These are phyloP conservation scores for Neocucurbitaria cava DNA, from an alignment of 2,329 filamentous ascomycete genomes.

Conservation along the genomic window DNA sequence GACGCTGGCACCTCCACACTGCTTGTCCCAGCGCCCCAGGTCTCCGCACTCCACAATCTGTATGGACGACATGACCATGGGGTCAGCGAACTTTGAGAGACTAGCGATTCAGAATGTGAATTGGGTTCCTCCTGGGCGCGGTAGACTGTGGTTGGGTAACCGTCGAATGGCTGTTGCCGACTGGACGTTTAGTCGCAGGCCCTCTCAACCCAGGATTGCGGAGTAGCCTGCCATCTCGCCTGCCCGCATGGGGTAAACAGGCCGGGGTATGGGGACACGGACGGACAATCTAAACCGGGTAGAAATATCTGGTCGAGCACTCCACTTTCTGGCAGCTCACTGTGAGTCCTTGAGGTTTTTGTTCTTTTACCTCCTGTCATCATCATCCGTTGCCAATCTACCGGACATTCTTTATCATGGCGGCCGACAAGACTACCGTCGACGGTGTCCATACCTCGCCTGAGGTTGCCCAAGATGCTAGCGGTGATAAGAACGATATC, in stretches of 20 bases:
- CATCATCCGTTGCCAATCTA: slow-evolving; percentile 16
- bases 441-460: slow-evolving; percentile 25
- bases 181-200: slow-evolving; percentile 19
- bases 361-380: slow-evolving; percentile 10
- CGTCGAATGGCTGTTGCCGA: slow-evolving; percentile 14
- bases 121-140: slow-evolving; percentile 8
- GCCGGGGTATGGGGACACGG: slow-evolving; percentile 27
- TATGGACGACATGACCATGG: slow-evolving; percentile 19
- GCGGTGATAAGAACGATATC: slow-evolving; percentile 40
- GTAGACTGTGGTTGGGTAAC: slow-evolving; percentile 11
- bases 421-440: slow-evolving; percentile 15
- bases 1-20: slow-evolving; percentile 29
- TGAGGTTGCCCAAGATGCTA: slow-evolving; percentile 17
- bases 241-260: slow-evolving; percentile 27
- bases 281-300: slow-evolving; percentile 26
- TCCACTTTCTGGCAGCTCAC: slow-evolving; percentile 22
- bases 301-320: slow-evolving; percentile 30
- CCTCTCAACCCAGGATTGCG: slow-evolving; percentile 22
- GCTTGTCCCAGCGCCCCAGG: slow-evolving; percentile 21
- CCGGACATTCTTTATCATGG: slow-evolving; percentile 27
- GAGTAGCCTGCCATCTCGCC: slow-evolving; percentile 24
- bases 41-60: slow-evolving; percentile 26
- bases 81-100: slow-evolving; percentile 8
- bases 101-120: slow-evolving; percentile 21
- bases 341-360: slow-evolving; percentile 22